Conservation (phyloP, 1,139 yeast species). For the Candida frijolesensis region DNA sequence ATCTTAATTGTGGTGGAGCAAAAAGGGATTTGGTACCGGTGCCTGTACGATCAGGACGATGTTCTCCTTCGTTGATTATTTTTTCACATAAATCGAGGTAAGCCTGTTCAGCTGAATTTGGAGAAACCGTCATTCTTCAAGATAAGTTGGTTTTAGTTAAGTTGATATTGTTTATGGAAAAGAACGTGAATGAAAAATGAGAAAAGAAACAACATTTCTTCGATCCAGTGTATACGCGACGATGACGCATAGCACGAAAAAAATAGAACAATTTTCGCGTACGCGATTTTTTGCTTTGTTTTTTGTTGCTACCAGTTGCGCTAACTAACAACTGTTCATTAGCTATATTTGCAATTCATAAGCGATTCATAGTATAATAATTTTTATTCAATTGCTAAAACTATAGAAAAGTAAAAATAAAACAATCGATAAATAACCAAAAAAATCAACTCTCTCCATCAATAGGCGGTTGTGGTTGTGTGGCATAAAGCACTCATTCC, state of each 20-base stretch:
- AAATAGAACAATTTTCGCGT: no score
- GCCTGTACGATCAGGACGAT: conserved; percentile 94
- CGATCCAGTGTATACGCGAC: background rate
- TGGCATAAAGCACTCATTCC: background rate
- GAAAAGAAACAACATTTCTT: background rate
- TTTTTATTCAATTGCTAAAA: background rate
- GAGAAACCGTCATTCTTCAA: conserved; percentile 26
- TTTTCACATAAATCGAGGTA: conserved; percentile 79
- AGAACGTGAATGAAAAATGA: background rate
- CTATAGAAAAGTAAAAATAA: background rate
- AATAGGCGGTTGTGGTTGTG: background rate
- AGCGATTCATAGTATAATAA: background rate
- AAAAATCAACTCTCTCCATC: no score
- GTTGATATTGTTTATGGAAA: background rate
- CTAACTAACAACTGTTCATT: no score
- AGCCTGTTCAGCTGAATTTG: conserved; percentile 69
- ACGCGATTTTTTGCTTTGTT: no score
- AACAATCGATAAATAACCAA: background rate
- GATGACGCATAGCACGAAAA: background rate
- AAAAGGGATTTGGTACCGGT: conserved; percentile 90
- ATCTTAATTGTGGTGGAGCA: conserved; percentile 95
- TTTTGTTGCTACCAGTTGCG: no score
- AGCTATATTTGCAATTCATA: background rate
- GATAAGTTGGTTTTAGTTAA: background rate
- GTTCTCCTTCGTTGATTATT: conserved; percentile 83